Conservation (phyloP, 495 filamentous ascomycete genomes). For the Aspergillus diversus region DNA sequence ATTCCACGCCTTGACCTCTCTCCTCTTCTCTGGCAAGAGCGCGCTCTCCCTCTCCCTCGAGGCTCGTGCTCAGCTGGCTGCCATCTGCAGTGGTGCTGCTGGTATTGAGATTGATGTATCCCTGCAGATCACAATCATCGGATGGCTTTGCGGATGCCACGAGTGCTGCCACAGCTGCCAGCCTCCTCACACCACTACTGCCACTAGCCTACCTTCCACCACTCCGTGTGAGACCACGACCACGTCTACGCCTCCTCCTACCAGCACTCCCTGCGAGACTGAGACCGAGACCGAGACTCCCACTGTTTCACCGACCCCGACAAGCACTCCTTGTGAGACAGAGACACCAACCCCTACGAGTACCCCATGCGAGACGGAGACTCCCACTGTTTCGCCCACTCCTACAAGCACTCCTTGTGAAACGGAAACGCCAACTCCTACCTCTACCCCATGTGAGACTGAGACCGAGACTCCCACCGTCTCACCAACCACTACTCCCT, state of each 20-base stretch:
- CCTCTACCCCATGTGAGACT: too few species aligned
- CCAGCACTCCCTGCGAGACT: slow-evolving; percentile 7
- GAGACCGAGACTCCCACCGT: too few species aligned
- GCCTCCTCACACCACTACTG: too few species aligned
- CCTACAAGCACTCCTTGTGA: background rate
- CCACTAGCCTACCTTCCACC: slow-evolving; percentile 23
- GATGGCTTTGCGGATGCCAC: slow-evolving; percentile 46
- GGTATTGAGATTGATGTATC: slow-evolving; percentile 35
- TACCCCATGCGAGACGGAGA: too few species aligned
- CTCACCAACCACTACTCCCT: too few species aligned
- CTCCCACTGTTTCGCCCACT: background rate
- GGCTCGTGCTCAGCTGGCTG: slow-evolving; percentile 45
- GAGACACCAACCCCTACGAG: background rate
- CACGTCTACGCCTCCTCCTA: too few species aligned
- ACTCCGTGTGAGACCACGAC: background rate
- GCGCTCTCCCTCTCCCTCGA: slow-evolving; percentile 38
- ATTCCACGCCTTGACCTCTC: slow-evolving; percentile 39
- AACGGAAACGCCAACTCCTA: too few species aligned
- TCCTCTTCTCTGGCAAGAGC: slow-evolving; percentile 41
- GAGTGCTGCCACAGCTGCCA: slow-evolving; percentile 32
- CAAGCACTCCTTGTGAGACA: slow-evolving; percentile 30
- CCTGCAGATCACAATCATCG: slow-evolving; percentile 39
- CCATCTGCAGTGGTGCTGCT: slow-evolving; percentile 41
- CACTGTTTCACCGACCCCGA: background rate
- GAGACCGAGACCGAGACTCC: too few species aligned